Evolutionary conservation across 176 grass and related monocot species (phyloP).

Genomic region (Olyra latifolia): DNA sequence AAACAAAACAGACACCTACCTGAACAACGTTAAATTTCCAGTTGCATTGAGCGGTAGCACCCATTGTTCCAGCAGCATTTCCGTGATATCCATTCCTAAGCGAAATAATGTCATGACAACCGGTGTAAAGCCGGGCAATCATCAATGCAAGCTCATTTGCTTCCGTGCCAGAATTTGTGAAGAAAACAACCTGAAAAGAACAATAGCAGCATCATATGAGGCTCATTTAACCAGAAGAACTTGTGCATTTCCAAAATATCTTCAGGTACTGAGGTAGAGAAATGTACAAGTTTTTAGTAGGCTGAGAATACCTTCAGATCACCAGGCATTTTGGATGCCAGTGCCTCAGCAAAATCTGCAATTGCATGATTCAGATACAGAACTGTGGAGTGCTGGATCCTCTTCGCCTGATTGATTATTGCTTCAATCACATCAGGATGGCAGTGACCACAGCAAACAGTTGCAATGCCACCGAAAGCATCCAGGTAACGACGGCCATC

Average conservation of each 20-base stretch:
- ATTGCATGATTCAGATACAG: conserved; percentile 90
- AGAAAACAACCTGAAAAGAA: conserved; percentile 83
- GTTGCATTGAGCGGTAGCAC: conserved; percentile 70
- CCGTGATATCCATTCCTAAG: conserved; percentile 96
- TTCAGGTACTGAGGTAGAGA: background rate
- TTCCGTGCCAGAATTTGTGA: conserved; percentile 96
- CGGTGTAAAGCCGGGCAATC: conserved; percentile 92
- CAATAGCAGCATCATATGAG: background rate
- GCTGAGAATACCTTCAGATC: conserved; percentile 64
- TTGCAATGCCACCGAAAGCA: conserved; percentile 90
- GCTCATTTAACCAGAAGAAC: background rate
- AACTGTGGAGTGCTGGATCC: conserved; percentile 87
- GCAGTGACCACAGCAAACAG: conserved; percentile 87
- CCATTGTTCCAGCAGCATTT: conserved; percentile 99
- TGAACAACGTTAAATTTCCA: conserved; percentile 96
- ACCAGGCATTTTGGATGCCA: conserved; percentile 81
- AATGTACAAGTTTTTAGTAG: background rate
- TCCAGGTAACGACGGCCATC: conserved; percentile 83
- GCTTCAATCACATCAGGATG: conserved; percentile 88
- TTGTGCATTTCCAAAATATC: background rate
- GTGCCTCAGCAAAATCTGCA: conserved; percentile 87
- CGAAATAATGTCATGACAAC: conserved; percentile 82
- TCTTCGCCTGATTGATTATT: conserved; percentile 72
- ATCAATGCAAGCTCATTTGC: conserved; percentile 91
- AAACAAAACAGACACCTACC: conserved; percentile 20